Base-by-base conservation (phyloP, 164 flowering plant genomes). In the Akebia trifoliata region DNA sequence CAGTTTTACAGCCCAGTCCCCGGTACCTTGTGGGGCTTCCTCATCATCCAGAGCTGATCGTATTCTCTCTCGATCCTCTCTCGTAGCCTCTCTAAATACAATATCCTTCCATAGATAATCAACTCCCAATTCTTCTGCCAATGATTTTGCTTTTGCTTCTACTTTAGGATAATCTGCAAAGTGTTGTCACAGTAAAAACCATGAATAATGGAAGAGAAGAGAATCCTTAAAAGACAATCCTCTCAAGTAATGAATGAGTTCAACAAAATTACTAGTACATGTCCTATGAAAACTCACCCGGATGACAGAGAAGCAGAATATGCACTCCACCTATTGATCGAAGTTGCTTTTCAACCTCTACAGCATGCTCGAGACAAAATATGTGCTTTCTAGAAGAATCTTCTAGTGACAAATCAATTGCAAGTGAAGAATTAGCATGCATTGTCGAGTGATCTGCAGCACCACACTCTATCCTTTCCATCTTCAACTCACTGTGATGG, bases 1-100 rank as follows among this genome's bases (percentile, higher is more conserved):
- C 52, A 93, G 49, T 65, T 85, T 90, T 45, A 87, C 97, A 48
- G 98, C 83, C 98, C 98, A 93, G 62, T 93, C 98, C n/a, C 87
- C 84, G 62, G 78, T 85, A n/a, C 81, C 76, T n/a, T 84, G 83
- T 45, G 69, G 66, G 2, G 75, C 81, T 61, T 84, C 87, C 67
- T 85, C 89, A 63, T 80, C 76, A 47, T 78, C 81, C 54, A 89
- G 64, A 59, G 90, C 87, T 49, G 67, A 64, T 56, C 66, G 81
- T 56, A 87, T 77, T 63, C 66, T 72, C 60, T 79, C 81, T 50
- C 72, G 76, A 61, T 93, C 98, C 49, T 76, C 87, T 46, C 64
- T 59, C 25, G 76, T 73, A 25, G 88, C 86, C 56, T 76, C 75
- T 48, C 73, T 71, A 73, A 82, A 87, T 21, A 65, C 40, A 44